Conservation (phyloP, 108 stramenopile genomes). For the Cyclotella baltica region DNA sequence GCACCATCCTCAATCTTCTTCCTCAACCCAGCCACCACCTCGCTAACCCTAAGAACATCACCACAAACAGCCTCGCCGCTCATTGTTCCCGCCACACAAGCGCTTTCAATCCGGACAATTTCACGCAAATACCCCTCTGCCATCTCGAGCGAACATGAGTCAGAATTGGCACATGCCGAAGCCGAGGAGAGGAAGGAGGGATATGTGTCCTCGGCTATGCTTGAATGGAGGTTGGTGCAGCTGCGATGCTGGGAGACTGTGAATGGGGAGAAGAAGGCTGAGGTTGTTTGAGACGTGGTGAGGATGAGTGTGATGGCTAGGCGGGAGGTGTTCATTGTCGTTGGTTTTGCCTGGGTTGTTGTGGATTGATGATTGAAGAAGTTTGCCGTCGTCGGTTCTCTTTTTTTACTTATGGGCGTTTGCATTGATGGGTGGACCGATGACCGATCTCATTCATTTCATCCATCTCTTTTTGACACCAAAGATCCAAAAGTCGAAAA, state of each 20-base stretch:
- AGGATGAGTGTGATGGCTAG: background rate
- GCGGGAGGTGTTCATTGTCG: background rate
- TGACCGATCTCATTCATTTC: too few species aligned
- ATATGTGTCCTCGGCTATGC: constrained; percentile 23
- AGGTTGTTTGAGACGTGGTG: background rate
- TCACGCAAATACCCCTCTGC: constrained; percentile 60
- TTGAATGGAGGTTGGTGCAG: background rate
- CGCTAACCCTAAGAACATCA: constrained; percentile 47
- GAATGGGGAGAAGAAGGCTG: background rate
- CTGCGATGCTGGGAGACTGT: background rate
- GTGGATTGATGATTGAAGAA: background rate
- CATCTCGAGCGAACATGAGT: constrained; percentile 64
- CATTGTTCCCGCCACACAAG: constrained; percentile 56
- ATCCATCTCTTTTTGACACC: too few species aligned
- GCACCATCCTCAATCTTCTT: constrained; percentile 53
- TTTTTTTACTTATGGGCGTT: background rate
- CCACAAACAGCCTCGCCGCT: constrained; percentile 23
- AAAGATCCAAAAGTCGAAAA: constrained; percentile 1
- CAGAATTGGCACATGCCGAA: constrained; percentile 64
- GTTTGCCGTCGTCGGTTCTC: background rate
- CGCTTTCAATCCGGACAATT: constrained; percentile 58
- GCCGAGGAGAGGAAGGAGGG: constrained; percentile 35
- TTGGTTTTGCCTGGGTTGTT: background rate
- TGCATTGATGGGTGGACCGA: background rate
- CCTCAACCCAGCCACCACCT: constrained; percentile 64